Evolutionary conservation across 495 filamentous ascomycete genomes (phyloP).

Genomic region (Rostrohypoxylon terebratum): DNA sequence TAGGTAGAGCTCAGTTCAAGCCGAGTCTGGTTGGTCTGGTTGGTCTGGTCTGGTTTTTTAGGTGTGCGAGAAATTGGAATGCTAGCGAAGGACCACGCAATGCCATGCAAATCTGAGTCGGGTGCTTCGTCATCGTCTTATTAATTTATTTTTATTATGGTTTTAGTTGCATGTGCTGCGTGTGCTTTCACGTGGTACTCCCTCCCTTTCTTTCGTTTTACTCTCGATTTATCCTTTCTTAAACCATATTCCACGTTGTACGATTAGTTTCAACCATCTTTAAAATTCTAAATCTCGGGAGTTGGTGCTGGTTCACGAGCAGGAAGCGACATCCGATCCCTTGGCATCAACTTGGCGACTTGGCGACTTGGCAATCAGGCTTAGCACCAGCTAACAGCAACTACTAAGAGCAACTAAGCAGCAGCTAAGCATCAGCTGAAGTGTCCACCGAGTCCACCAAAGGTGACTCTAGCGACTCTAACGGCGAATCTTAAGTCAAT

Average conservation of each 20-base stretch:
- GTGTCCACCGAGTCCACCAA: not conserved
- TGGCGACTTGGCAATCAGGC: constrained; percentile 10
- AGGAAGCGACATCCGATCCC: constrained; percentile 1
- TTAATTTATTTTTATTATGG: not conserved
- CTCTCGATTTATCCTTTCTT: not conserved
- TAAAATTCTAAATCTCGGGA: not conserved
- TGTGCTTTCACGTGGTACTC: not conserved
- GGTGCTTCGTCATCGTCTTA: constrained; percentile 36
- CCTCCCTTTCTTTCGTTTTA: not conserved
- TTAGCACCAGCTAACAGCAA: not conserved
- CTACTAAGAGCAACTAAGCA: too few relatives aligned
- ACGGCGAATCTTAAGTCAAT: not conserved
- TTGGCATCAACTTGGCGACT: not conserved
- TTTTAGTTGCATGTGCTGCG: too few relatives aligned
- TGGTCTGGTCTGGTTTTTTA: too few relatives aligned
- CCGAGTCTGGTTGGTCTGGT: too few relatives aligned
- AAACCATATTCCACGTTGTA: not conserved
- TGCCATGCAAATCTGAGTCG: constrained; percentile 12
- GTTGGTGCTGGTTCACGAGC: not conserved
- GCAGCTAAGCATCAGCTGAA: not conserved
- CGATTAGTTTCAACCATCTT: constrained; percentile 4
- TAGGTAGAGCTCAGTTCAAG: not conserved
- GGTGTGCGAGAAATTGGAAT: not conserved
- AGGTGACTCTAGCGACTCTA: too few relatives aligned
- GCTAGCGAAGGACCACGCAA: constrained; percentile 15